Evolutionary conservation across 441 rosid genomes (phyloP), one percentile per base, ranked within the genome.

Genomic region (Croton setiger): DNA sequence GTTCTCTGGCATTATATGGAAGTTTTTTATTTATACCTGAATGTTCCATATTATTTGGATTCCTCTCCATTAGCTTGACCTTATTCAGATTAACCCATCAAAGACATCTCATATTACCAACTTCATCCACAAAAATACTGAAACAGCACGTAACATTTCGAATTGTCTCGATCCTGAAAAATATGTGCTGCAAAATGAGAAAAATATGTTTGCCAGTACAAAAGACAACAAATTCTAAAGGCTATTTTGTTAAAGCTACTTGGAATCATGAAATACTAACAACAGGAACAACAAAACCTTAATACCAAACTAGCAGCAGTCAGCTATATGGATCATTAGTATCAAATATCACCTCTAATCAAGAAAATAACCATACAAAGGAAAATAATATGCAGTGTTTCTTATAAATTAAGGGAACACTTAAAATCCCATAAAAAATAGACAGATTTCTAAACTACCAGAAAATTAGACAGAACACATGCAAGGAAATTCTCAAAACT

Each of bases 1-100:
- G 81, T 60, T 88, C 86, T 79, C 81, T 70, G 18, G 79, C 62
- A 58, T 70, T 68, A 59, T 75, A 79, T 63, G 81, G 85, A 66
- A 72, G 72, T 58, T 77, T 74, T 62, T 78, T 80, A 18, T 71
- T 80, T 37, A 66, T 65, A 57, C 84, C 83, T 21, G 88, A 74
- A 7, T 78, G 82, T 33, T 90, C 97, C 89, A 83, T 54, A 62
- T 72, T 53, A 21, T 41, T 68, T 44, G 74, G 58, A 48, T 35
- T 69, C 57, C 55, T 73, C 76, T 81, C 79, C 78, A 69, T 76
- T 64, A 61, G 47, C 51, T 39, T 23, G 20, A 52, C 55, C 53
- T 44, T 33, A 45, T 41, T 60, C 60, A 57, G 60, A 70, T 54
- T 64, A 73, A 20, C 49, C 64, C 20, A 45, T 37, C 10, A 41